Evolutionary conservation across 2,329 filamentous ascomycete species (phyloP), one percentile per base, ranked within the genome.

Genomic region (Dactylonectria macrodidyma): DNA sequence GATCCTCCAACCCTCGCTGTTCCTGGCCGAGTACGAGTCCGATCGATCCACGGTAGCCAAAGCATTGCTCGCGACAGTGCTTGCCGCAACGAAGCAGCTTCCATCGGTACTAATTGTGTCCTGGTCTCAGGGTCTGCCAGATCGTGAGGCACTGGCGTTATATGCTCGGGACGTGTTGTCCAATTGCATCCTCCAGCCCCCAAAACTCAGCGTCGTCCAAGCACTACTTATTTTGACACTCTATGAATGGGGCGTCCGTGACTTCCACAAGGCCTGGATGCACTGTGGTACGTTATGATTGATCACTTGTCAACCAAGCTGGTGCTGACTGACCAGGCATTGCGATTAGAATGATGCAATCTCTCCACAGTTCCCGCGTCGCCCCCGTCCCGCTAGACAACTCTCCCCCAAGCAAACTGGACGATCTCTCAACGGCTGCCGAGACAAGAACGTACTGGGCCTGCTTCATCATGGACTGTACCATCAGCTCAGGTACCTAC

Each of bases 381-480:
- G 68, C 69, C 2, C 73, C 73, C 0, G 68, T 72, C 3, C 65
- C 73, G 0, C 67, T 75, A 0, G 73, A 75, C 11, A 57, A 52
- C 1, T 71, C 67, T 1, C 71, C 71, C 3, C 66, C 60, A 1
- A 63, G 41, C 14, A 67, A 75, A 9, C 26, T 52, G 2, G 71
- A 68, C 2, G 54, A 63, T 3, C 62, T 75, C 5, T 63, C 73
- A 0, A 70, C 74, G 0, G 77, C 80, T 0, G 78, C 81, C 3
- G 78, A 83, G 44, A 82, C 80, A 2, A 72, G 83, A 1, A 84
- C 83, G 0, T 84, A 83, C 50, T 85, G 84, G 84, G 79, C 79
- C 0, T 85, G 83, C 67, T 84, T 84, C 60, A 79, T 85, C 34
- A 81, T 85, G 77, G 83, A 84, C 64, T 81, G 83, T 10, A 80